phyloP scores from a whole-genome alignment of 192 early-diverging fungal species.

The Umbelopsis sp. region DNA sequence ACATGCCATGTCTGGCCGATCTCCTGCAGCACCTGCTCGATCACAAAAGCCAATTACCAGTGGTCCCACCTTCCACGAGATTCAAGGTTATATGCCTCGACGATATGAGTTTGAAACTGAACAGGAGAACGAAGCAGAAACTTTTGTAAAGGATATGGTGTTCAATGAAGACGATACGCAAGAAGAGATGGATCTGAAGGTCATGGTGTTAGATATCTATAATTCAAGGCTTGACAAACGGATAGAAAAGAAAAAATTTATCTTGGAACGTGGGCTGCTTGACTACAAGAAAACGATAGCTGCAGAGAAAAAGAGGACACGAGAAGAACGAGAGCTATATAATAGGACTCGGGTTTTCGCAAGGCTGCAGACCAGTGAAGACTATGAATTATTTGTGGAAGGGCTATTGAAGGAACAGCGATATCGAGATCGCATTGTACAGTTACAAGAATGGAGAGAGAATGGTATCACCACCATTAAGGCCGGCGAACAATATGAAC shows the following conservation, averaged over 20 bases:
- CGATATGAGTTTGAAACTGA: slow-evolving; percentile 97
- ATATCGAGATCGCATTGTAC: slow-evolving; percentile 77
- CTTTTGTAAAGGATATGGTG: slow-evolving; percentile 91
- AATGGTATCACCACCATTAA: slow-evolving; percentile 82
- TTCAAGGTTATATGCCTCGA: slow-evolving; percentile 96
- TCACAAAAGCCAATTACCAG: slow-evolving; percentile 68
- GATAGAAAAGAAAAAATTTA: slow-evolving; percentile 81
- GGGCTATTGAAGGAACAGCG: slow-evolving; percentile 79
- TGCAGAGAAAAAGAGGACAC: slow-evolving; percentile 78
- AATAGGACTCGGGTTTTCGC: slow-evolving; percentile 85
- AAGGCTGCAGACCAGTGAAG: slow-evolving; percentile 77
- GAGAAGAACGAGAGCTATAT: slow-evolving; percentile 88
- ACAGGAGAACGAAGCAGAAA: slow-evolving; percentile 94
- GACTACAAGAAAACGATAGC: slow-evolving; percentile 84
- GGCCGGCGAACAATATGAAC: slow-evolving; percentile 77
- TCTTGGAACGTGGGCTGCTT: slow-evolving; percentile 86
- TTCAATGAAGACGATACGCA: slow-evolving; percentile 85
- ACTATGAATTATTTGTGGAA: slow-evolving; percentile 78
- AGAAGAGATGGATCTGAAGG: slow-evolving; percentile 89
- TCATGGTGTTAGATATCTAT: slow-evolving; percentile 91
- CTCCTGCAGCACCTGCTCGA: slow-evolving; percentile 23
- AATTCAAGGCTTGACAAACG: slow-evolving; percentile 85
- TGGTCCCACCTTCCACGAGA: slow-evolving; percentile 93
- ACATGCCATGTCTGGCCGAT: slow-evolving; percentile 22
- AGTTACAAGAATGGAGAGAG: slow-evolving; percentile 87